phyloP scores from a whole-genome alignment of 2,329 filamentous ascomycete genomes.

The Fusarium verrucosum region DNA sequence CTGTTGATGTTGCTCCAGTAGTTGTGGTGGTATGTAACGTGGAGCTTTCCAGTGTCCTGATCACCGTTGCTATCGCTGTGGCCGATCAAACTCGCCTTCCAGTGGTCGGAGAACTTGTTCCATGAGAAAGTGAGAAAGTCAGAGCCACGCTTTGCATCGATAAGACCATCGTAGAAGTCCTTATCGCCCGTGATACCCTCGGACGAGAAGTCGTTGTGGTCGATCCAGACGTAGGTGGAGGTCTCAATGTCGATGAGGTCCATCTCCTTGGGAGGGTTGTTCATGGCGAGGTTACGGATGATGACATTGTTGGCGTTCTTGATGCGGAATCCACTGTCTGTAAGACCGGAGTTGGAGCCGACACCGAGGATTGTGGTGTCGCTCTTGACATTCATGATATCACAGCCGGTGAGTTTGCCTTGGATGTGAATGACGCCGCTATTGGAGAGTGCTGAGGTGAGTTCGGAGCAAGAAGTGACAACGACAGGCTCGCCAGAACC shows the following conservation, averaged over 20 bases:
- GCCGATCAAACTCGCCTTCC: slow-evolving; percentile 67
- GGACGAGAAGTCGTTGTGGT: slow-evolving; percentile 64
- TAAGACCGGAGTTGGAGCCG: slow-evolving; percentile 50
- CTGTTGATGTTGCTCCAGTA: slow-evolving; percentile 64
- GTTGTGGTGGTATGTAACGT: slow-evolving; percentile 67
- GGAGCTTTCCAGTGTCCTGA: slow-evolving; percentile 65
- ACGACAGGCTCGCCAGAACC: slow-evolving; percentile 56
- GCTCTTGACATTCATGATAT: slow-evolving; percentile 54
- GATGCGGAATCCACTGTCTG: slow-evolving; percentile 56
- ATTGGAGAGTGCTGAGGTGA: slow-evolving; percentile 50
- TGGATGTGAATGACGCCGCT: slow-evolving; percentile 57
- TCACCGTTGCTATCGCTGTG: slow-evolving; percentile 62
- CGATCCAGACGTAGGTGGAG: slow-evolving; percentile 63
- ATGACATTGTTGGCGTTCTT: slow-evolving; percentile 60
- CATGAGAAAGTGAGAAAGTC: slow-evolving; percentile 59
- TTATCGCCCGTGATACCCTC: slow-evolving; percentile 63
- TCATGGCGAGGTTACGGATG: slow-evolving; percentile 61
- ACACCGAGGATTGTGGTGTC: slow-evolving; percentile 62
- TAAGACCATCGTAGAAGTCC: slow-evolving; percentile 69
- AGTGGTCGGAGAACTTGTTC: slow-evolving; percentile 55
- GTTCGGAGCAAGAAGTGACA: slow-evolving; percentile 56
- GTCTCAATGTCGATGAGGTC: slow-evolving; percentile 57
- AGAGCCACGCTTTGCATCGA: slow-evolving; percentile 65
- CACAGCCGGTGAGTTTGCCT: slow-evolving; percentile 52
- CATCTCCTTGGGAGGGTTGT: slow-evolving; percentile 54